Conservation (phyloP, 139 green algal species). For the Coelastrella sp. region DNA sequence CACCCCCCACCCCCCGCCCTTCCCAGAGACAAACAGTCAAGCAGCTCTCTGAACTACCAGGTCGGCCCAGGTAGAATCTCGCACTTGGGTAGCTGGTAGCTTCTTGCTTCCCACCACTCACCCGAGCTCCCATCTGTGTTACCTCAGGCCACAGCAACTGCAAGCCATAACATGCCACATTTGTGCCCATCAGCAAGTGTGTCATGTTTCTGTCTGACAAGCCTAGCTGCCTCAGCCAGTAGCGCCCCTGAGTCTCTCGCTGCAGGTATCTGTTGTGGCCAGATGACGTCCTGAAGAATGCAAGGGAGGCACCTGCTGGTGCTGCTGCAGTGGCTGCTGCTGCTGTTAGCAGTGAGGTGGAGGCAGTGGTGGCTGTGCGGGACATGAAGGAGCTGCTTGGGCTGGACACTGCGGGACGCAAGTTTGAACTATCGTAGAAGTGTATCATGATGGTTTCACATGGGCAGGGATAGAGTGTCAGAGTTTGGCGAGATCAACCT, state of each 20-base stretch:
- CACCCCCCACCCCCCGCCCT: too few relatives aligned
- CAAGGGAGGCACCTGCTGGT: background rate
- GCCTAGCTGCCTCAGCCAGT: slow-evolving; percentile 17
- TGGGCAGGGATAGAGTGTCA: too few relatives aligned
- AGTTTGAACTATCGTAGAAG: background rate
- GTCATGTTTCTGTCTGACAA: background rate
- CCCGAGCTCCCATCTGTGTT: background rate
- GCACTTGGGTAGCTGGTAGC: too few relatives aligned
- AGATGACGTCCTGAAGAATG: background rate
- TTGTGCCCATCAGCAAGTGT: background rate
- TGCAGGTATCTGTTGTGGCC: background rate
- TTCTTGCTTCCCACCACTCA: too few relatives aligned
- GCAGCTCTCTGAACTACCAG: too few relatives aligned
- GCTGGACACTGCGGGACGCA: background rate
- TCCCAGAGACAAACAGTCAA: too few relatives aligned
- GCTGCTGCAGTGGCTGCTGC: slow-evolving; percentile 29
- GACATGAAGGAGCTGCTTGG: background rate
- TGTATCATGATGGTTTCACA: too few relatives aligned
- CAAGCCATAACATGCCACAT: background rate
- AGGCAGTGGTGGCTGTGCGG: background rate
- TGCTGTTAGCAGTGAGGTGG: slow-evolving; percentile 7
- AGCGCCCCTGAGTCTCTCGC: background rate
- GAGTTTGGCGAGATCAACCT: too few relatives aligned
- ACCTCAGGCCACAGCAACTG: background rate
- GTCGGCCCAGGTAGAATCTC: too few relatives aligned